Conservation (phyloP, 2,329 filamentous ascomycete species). For the Alternaria triticimaculans region DNA sequence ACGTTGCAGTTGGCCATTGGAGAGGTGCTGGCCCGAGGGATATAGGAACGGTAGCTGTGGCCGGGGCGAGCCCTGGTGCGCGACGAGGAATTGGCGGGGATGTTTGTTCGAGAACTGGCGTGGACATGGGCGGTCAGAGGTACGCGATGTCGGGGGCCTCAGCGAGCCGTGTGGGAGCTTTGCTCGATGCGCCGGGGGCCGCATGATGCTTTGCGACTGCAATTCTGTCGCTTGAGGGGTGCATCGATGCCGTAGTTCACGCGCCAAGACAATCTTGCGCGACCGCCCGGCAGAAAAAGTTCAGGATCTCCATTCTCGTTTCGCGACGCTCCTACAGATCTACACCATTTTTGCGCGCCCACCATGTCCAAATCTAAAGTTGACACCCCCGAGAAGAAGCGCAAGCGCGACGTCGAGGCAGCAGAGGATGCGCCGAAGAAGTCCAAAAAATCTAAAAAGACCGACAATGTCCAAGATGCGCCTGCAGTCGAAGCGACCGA, state of each 20-base stretch:
- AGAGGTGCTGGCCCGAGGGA: conserved; percentile 54
- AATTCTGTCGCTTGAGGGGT: conserved; percentile 13
- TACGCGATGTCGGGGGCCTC: conserved; percentile 24
- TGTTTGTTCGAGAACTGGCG: conserved; percentile 67
- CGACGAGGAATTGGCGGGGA: conserved; percentile 58
- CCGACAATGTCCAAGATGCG: conserved; percentile 23
- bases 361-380: conserved; percentile 31
- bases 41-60: conserved; percentile 72
- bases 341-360: conserved; percentile 12
- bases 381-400: conserved; percentile 40
- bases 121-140: conserved; percentile 29
- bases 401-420: conserved; percentile 42
- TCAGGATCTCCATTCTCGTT: conserved; percentile 30
- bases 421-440: conserved; percentile 37
- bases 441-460: conserved; percentile 41
- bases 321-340: conserved; percentile 16
- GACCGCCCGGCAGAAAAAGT: conserved; percentile 32
- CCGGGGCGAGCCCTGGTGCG: conserved; percentile 54
- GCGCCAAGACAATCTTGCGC: conserved; percentile 23
- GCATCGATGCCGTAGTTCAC: conserved; percentile 17
- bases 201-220: conserved; percentile 35
- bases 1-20: conserved; percentile 62
- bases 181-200: conserved; percentile 34
- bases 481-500: conserved; percentile 19
- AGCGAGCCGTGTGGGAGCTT: conserved; percentile 34